Evolutionary conservation across 805 yeast genomes (phyloP).

Genomic region (Priceomyces fermenticarens): DNA sequence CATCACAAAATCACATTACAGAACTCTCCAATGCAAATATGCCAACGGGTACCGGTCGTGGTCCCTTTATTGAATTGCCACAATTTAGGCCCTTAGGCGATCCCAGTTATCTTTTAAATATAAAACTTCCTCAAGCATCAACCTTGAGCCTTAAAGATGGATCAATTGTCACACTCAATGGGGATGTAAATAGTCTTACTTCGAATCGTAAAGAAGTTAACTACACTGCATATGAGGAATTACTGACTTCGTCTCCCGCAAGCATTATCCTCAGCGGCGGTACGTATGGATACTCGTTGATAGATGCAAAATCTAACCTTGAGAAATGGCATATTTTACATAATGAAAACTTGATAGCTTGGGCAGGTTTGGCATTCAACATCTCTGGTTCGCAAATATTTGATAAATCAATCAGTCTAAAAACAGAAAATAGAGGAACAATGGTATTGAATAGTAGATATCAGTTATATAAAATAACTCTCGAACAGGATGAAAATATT

Average conservation of each 20-base stretch:
- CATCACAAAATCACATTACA: neutral
- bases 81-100: slow-evolving; percentile 40
- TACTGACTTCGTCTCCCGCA: slow-evolving; percentile 15
- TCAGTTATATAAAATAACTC: slow-evolving; percentile 33
- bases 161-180: slow-evolving; percentile 43
- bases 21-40: slow-evolving; percentile 10
- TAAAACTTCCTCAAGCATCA: slow-evolving; percentile 42
- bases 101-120: slow-evolving; percentile 36
- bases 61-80: slow-evolving; percentile 46
- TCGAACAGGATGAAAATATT: slow-evolving; percentile 35
- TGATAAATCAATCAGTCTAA: slow-evolving; percentile 22
- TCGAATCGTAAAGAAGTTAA: slow-evolving; percentile 8
- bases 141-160: slow-evolving; percentile 35
- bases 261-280: slow-evolving; percentile 32
- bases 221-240: slow-evolving; percentile 8
- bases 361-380: slow-evolving; percentile 43
- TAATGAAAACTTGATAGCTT: slow-evolving; percentile 39
- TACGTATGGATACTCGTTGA: slow-evolving; percentile 37
- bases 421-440: slow-evolving; percentile 35
- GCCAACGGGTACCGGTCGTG: slow-evolving; percentile 42
- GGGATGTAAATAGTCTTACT: slow-evolving; percentile 28
- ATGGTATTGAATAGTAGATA: slow-evolving; percentile 39
- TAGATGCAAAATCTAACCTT: slow-evolving; percentile 34
- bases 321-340: slow-evolving; percentile 41
- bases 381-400: slow-evolving; percentile 14